A percentile compares a stretch with the other conserved stretches of the same genome.
Conservation (phyloP, 768 basidiomycete species). For the Lactarius hengduanensis region DNA sequence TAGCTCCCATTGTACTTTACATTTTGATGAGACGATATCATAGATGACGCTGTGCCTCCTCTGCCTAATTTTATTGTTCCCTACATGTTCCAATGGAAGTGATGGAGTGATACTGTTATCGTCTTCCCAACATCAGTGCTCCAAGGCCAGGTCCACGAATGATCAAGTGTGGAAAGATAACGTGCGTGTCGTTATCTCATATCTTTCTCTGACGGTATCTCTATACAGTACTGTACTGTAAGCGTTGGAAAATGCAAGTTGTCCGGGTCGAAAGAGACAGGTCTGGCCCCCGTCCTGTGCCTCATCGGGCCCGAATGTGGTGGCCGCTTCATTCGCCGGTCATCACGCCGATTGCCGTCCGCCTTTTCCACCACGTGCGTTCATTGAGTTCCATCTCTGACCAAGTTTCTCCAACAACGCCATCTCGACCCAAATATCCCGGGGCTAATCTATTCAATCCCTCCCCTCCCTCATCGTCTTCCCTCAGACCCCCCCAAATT, state of each 20-base stretch:
- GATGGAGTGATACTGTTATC: neutral
- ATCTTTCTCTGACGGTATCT: neutral
- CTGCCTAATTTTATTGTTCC: constrained; percentile 15
- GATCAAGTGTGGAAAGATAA: neutral
- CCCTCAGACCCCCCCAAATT: too few species aligned
- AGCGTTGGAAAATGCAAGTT: neutral
- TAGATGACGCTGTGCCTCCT: constrained; percentile 8
- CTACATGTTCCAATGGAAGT: neutral
- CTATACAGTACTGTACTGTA: too few species aligned
- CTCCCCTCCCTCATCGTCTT: too few species aligned
- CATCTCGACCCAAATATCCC: too few species aligned
- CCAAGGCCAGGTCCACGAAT: neutral
- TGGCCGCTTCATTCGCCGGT: too few species aligned
- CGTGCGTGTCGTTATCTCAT: neutral
- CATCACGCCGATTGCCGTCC: too few species aligned
- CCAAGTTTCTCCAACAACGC: too few species aligned
- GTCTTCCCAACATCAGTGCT: too few species aligned
- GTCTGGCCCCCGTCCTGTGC: neutral
- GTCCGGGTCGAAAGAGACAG: neutral
- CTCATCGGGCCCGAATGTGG: neutral
- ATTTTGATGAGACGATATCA: constrained; percentile 6
- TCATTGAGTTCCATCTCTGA: too few species aligned
- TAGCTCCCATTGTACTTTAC: constrained; percentile 15
- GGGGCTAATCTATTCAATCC: too few species aligned
- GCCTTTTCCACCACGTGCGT: too few species aligned